Conservation (phyloP, 129 eudicot genomes). For the Escallonia herrerae region DNA sequence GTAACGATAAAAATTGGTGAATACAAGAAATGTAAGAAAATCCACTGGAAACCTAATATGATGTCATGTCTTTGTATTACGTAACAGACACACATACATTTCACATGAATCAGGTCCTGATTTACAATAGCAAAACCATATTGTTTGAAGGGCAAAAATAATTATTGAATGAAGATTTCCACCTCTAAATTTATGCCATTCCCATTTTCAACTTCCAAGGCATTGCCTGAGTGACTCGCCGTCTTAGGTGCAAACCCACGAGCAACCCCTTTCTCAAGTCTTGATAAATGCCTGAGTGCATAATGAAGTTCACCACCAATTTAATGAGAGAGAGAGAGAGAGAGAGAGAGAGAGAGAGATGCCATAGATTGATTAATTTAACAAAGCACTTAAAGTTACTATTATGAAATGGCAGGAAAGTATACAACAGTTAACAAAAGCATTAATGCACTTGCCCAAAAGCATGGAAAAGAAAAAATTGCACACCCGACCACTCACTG, state of each 20-base stretch:
- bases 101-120: neutral
- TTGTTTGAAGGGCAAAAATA: neutral
- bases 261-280: conserved; percentile 27
- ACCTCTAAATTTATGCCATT: conserved; percentile 26
- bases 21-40: conserved; percentile 1
- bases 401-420: too few species aligned
- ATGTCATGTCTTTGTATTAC: neutral
- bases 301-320: too few species aligned
- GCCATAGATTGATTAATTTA: too few species aligned
- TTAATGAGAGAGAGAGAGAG: too few species aligned
- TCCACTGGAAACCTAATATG: neutral
- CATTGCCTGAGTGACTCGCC: conserved; percentile 7
- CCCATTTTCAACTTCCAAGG: conserved; percentile 18
- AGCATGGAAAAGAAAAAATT: too few species aligned
- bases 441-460: too few species aligned
- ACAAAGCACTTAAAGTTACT: too few species aligned
- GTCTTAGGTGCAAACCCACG: conserved; percentile 20
- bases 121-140: neutral
- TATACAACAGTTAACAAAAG: too few species aligned
- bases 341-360: too few species aligned
- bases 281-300: conserved; percentile 35
- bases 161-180: conserved; percentile 8
- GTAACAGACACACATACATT: neutral
- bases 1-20: neutral
- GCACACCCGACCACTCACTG: too few species aligned